Conservation (phyloP, 768 basidiomycete genomes). For the Amanita muscaria region DNA sequence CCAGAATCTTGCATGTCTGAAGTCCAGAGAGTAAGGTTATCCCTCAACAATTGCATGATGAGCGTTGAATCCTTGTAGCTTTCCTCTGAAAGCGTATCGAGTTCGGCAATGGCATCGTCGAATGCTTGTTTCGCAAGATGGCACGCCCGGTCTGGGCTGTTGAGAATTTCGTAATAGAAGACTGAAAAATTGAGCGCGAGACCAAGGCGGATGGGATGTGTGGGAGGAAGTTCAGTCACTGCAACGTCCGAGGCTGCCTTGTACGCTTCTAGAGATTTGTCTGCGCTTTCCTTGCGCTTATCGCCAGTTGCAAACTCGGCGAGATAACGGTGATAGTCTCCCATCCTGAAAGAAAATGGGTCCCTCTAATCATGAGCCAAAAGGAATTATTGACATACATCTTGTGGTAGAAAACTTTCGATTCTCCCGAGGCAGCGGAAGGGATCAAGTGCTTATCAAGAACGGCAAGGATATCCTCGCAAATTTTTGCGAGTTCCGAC, state of each 20-base stretch:
- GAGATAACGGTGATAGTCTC: conserved; percentile 98
- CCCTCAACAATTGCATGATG: conserved; percentile 93
- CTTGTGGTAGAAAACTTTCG: conserved; percentile 99
- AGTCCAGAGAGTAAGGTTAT: conserved; percentile 97
- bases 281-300: conserved; percentile 93
- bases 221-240: conserved; percentile 89
- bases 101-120: conserved; percentile 97
- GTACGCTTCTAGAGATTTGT: conserved; percentile 96
- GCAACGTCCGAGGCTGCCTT: conserved; percentile 97
- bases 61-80: conserved; percentile 98
- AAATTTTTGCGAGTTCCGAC: conserved; percentile 93
- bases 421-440: conserved; percentile 92
- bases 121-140: conserved; percentile 99
- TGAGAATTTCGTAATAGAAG: conserved; percentile 99
- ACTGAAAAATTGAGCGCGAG: conserved; percentile 99
- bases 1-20: conserved; percentile 95
- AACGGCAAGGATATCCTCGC: conserved; percentile 96
- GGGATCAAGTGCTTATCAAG: conserved; percentile 98
- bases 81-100: conserved; percentile 97
- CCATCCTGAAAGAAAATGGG: conserved; percentile 71
- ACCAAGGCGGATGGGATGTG: conserved; percentile 97
- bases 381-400: conserved; percentile 47
- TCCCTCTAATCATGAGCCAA: conserved; percentile 13
- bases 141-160: conserved; percentile 97
- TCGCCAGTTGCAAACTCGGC: conserved; percentile 98